A percentile compares a stretch with the other conserved stretches of the same genome.
These are phyloP conservation scores for Talaromyces verruculosus DNA, from an alignment of 2,329 filamentous ascomycete species.

Conservation along the genomic window DNA sequence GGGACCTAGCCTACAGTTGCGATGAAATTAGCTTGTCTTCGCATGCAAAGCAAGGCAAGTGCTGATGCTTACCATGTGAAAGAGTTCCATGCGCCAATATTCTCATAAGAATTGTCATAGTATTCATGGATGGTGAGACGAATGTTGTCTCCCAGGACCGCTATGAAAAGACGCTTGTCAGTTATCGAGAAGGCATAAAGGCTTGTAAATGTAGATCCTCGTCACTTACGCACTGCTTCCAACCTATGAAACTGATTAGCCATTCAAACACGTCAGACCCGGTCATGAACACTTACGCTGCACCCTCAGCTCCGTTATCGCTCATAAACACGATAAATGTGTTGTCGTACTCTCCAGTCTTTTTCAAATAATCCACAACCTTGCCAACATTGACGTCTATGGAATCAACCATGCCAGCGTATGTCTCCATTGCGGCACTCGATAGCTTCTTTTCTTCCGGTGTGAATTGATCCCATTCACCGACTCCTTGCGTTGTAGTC, in stretches of 20 bases:
- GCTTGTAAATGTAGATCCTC: too few species aligned
- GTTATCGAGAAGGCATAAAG: too few species aligned
- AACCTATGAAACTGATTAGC: conserved; percentile 14
- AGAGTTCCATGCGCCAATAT: conserved; percentile 36
- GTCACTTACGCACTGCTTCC: conserved; percentile 24
- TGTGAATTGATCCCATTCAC: conserved; percentile 24
- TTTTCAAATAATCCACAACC: conserved; percentile 47
- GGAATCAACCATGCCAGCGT: conserved; percentile 53
- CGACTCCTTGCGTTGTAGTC: conserved; percentile 11
- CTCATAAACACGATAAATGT: conserved; percentile 54
- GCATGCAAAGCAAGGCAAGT: too few species aligned
- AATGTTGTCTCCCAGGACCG: conserved; percentile 36
- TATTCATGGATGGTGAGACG: conserved; percentile 35
- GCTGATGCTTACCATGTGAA: conserved; percentile 35
- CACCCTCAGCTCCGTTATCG: conserved; percentile 53
- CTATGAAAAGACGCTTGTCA: conserved; percentile 6
- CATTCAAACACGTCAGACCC: not conserved
- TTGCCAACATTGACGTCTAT: conserved; percentile 50
- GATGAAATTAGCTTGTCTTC: not conserved
- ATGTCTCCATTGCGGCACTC: conserved; percentile 49
- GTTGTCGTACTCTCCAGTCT: conserved; percentile 50
- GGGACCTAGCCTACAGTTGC: conserved; percentile 27
- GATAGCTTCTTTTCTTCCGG: conserved; percentile 29
- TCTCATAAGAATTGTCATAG: conserved; percentile 41
- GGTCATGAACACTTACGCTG: conserved; percentile 29